These are phyloP conservation scores for Phytopythium cucurbitacearum DNA, from an alignment of 352 stramenopile genomes.

Conservation along the genomic window DNA sequence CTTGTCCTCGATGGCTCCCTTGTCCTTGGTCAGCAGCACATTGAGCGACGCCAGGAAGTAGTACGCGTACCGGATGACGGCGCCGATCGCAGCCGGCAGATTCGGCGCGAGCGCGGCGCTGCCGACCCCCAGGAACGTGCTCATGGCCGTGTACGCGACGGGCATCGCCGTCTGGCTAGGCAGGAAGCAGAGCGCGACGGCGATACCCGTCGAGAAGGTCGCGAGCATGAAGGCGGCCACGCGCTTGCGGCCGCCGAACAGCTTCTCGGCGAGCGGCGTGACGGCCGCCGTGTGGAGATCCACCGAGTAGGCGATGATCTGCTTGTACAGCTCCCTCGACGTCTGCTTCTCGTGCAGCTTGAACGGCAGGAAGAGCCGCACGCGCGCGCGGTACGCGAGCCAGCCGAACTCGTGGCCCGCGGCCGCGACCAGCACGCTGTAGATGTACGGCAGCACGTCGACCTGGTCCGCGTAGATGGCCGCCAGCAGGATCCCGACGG, in stretches of 20 bases:
- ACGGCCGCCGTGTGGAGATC: slow-evolving; percentile 48
- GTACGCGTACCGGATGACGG: slow-evolving; percentile 42
- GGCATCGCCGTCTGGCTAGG: slow-evolving; percentile 20
- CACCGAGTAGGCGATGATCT: slow-evolving; percentile 69
- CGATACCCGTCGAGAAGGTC: slow-evolving; percentile 5
- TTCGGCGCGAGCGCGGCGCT: slow-evolving; percentile 38
- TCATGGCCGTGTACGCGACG: slow-evolving; percentile 36
- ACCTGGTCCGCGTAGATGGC: slow-evolving; percentile 29
- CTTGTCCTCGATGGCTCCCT: slow-evolving; percentile 13
- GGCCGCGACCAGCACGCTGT: slow-evolving; percentile 32
- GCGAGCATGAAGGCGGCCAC: slow-evolving; percentile 19
- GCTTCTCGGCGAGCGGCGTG: slow-evolving; percentile 40
- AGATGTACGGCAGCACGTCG: slow-evolving; percentile 46
- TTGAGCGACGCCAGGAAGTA: slow-evolving; percentile 51
- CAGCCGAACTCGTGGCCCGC: slow-evolving; percentile 55
- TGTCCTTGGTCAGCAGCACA: slow-evolving; percentile 25
- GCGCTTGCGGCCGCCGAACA: slow-evolving; percentile 23
- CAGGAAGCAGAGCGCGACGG: slow-evolving; percentile 17
- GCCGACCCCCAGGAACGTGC: slow-evolving; percentile 32
- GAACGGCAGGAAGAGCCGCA: slow-evolving; percentile 57
- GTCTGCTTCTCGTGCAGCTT: slow-evolving; percentile 70
- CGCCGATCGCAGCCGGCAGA: slow-evolving; percentile 32
- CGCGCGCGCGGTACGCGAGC: slow-evolving; percentile 48
- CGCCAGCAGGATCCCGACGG: slow-evolving; percentile 24
- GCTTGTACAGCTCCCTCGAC: slow-evolving; percentile 55